These are phyloP conservation scores for Aspergillus calidoustus DNA, from an alignment of 2,329 filamentous ascomycete species.

Conservation along the genomic window DNA sequence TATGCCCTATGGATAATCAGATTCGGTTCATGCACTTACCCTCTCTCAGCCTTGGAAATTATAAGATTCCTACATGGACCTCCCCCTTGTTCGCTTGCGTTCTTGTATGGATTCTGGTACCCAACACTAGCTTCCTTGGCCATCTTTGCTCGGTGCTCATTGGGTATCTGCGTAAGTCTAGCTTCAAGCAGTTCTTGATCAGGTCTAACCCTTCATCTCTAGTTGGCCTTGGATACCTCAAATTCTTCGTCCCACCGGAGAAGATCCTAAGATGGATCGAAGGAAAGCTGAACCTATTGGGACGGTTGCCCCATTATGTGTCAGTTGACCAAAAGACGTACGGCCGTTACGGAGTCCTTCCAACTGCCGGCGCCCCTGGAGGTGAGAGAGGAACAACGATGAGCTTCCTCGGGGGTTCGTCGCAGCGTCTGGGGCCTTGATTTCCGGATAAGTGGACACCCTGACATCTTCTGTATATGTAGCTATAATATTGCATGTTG, in stretches of 20 bases:
- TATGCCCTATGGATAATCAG: conserved; percentile 34
- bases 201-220: conserved; percentile 16
- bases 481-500: conserved; percentile 19
- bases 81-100: conserved; percentile 79
- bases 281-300: conserved; percentile 81
- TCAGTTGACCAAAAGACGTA: conserved; percentile 96
- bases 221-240: conserved; percentile 88
- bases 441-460: conserved; percentile 4
- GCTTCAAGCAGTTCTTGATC: background rate
- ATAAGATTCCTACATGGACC: conserved; percentile 88
- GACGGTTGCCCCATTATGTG: conserved; percentile 85
- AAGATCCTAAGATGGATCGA: conserved; percentile 87
- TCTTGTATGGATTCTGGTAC: conserved; percentile 75
- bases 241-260: conserved; percentile 87
- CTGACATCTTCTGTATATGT: conserved; percentile 40
- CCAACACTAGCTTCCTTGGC: conserved; percentile 80
- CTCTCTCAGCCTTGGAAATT: conserved; percentile 56
- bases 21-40: conserved; percentile 20
- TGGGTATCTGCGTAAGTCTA: conserved; percentile 78
- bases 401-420: conserved; percentile 66
- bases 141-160: conserved; percentile 83
- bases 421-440: conserved; percentile 73
- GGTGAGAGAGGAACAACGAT: conserved; percentile 50
- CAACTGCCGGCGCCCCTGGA: conserved; percentile 52
- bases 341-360: conserved; percentile 87